Conservation (phyloP, 768 basidiomycete species). For the Candolleomyces eurysporus region DNA sequence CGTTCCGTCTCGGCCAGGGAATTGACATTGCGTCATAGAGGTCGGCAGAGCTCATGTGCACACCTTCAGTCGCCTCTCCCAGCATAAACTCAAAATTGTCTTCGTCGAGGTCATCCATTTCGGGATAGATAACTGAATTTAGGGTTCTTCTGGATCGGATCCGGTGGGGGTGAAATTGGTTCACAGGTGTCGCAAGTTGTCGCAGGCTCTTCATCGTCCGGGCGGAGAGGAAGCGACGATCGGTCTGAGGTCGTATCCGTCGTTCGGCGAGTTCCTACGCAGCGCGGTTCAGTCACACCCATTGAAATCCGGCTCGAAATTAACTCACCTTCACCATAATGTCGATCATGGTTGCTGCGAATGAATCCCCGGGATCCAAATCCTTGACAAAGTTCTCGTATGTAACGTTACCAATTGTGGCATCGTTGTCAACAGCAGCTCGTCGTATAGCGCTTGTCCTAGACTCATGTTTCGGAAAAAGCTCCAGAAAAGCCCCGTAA, state of each 20-base stretch:
- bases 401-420: conserved; percentile 46
- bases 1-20: conserved; percentile 18
- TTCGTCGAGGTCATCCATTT: conserved; percentile 69
- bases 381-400: conserved; percentile 78
- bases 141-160: conserved; percentile 49
- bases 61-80: conserved; percentile 46
- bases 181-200: conserved; percentile 49
- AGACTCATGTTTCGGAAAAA: neutral
- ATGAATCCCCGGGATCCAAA: conserved; percentile 75
- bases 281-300: neutral
- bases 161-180: conserved; percentile 48
- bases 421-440: conserved; percentile 65
- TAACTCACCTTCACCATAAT: conserved; percentile 71
- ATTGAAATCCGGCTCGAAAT: neutral
- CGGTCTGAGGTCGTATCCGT: conserved; percentile 50
- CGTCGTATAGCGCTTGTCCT: conserved; percentile 76
- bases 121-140: conserved; percentile 26
- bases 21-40: conserved; percentile 53
- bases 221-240: conserved; percentile 65
- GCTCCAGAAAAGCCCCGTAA: neutral
- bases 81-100: conserved; percentile 53
- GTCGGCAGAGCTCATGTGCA: conserved; percentile 56
- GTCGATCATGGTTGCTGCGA: conserved; percentile 73
- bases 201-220: conserved; percentile 64
- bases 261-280: conserved; percentile 76